phyloP scores from a whole-genome alignment of 2,329 filamentous ascomycete species.

The Botrytis porri region DNA sequence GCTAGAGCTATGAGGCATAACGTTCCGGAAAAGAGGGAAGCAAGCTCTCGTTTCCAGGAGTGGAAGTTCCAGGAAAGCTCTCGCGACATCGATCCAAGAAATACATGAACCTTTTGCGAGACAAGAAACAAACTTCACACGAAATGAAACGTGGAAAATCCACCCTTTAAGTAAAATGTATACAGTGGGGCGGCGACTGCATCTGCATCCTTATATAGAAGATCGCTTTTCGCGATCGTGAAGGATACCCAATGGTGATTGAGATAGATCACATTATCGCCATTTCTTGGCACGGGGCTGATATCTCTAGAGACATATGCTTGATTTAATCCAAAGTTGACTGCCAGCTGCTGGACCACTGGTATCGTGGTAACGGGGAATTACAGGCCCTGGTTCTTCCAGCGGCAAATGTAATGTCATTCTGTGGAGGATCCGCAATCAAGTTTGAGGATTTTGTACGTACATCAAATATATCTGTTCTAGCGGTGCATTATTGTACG shows the following conservation, averaged over 20 bases:
- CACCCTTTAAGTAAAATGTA: neutral
- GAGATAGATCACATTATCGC: neutral
- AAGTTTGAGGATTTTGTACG: neutral
- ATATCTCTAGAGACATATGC: neutral
- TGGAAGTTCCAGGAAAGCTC: slow-evolving; percentile 12
- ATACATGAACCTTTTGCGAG: neutral
- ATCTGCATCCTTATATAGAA: neutral
- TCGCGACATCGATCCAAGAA: neutral
- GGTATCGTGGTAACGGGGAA: neutral
- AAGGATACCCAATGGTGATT: neutral
- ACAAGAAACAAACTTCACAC: neutral
- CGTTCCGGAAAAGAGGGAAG: neutral
- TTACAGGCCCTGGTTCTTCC: neutral
- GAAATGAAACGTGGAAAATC: neutral
- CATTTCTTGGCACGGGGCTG: neutral
- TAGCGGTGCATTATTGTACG: neutral
- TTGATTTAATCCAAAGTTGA: neutral
- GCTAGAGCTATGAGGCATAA: slow-evolving; percentile 9
- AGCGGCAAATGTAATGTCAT: neutral
- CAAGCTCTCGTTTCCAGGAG: slow-evolving; percentile 6
- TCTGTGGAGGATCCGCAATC: neutral
- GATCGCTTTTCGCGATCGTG: neutral
- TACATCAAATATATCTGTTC: neutral
- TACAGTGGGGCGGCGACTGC: neutral
- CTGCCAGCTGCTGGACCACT: neutral